Evolutionary conservation across 1,284 basidiomycete species (phyloP).

Genomic region (Takashimella tepidaria): DNA sequence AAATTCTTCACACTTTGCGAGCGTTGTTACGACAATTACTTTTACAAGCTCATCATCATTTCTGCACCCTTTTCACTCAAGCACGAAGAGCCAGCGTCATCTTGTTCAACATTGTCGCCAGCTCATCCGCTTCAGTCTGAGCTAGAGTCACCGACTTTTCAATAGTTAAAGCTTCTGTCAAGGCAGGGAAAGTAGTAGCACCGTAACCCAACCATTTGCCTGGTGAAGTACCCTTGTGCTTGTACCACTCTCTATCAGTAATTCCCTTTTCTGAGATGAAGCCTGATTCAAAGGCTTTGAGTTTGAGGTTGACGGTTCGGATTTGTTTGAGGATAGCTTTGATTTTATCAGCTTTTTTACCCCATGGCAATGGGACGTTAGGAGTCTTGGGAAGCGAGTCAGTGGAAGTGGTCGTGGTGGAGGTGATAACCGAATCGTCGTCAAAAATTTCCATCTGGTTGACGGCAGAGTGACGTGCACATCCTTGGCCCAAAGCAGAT

Average conservation of each 20-base stretch:
- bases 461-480: not conserved
- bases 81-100: slow-evolving; percentile 51
- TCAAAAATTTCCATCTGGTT: not conserved
- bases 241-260: slow-evolving; percentile 74
- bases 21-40: too few species aligned
- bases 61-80: slow-evolving; percentile 2
- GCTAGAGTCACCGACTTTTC: slow-evolving; percentile 62
- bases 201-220: slow-evolving; percentile 88
- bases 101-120: slow-evolving; percentile 56
- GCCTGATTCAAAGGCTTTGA: slow-evolving; percentile 72
- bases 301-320: slow-evolving; percentile 62
- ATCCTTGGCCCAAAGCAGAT: not conserved
- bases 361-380: not conserved
- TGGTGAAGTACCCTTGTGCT: slow-evolving; percentile 80
- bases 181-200: slow-evolving; percentile 61
- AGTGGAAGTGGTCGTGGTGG: not conserved
- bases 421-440: not conserved
- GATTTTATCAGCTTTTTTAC: slow-evolving; percentile 46
- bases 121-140: slow-evolving; percentile 60
- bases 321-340: slow-evolving; percentile 61
- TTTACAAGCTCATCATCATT: too few species aligned
- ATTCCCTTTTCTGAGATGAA: slow-evolving; percentile 76
- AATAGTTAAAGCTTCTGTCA: slow-evolving; percentile 71
- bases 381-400: slow-evolving; percentile 2
- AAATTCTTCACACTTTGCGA: too few species aligned